A percentile compares a stretch with the other conserved stretches of the same genome.
phyloP scores from a whole-genome alignment of 2,329 filamentous ascomycete genomes.

The Pyrenochaeta sp. region DNA sequence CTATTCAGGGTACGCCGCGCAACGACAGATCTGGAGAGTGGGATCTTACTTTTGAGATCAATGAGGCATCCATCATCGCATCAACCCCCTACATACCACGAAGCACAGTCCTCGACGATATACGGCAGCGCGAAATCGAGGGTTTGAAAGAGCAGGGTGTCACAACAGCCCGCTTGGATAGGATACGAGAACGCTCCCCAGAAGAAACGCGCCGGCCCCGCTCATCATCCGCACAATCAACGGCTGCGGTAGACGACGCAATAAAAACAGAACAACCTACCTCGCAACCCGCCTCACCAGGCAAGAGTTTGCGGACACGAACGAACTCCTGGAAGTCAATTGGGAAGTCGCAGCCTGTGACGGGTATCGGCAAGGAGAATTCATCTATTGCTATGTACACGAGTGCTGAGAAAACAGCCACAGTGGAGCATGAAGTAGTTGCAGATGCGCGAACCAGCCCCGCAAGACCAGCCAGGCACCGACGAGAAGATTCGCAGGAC shows the following conservation, averaged over 20 bases:
- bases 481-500: conserved; percentile 54
- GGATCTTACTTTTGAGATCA: conserved; percentile 54
- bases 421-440: conserved; percentile 36
- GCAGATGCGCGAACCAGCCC: conserved; percentile 30
- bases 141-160: conserved; percentile 44
- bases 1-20: conserved; percentile 35
- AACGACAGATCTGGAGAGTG: conserved; percentile 31
- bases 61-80: conserved; percentile 54
- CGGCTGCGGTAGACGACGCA: conserved; percentile 6
- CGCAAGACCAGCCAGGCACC: conserved; percentile 36
- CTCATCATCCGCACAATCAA: conserved; percentile 18
- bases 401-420: conserved; percentile 41
- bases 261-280: conserved; percentile 9
- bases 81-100: conserved; percentile 56
- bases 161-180: conserved; percentile 38
- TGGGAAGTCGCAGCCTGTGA: conserved; percentile 36
- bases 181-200: conserved; percentile 39
- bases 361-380: conserved; percentile 33
- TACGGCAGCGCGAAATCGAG: conserved; percentile 53
- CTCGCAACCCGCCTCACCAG: conserved; percentile 11
- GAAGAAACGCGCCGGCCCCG: conserved; percentile 30
- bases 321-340: conserved; percentile 41
- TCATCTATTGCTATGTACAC: conserved; percentile 45
- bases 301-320: conserved; percentile 26
- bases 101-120: conserved; percentile 52